phyloP scores from a whole-genome alignment of 371 early-diverging fungal species.

The Fennellomyces sp. region DNA sequence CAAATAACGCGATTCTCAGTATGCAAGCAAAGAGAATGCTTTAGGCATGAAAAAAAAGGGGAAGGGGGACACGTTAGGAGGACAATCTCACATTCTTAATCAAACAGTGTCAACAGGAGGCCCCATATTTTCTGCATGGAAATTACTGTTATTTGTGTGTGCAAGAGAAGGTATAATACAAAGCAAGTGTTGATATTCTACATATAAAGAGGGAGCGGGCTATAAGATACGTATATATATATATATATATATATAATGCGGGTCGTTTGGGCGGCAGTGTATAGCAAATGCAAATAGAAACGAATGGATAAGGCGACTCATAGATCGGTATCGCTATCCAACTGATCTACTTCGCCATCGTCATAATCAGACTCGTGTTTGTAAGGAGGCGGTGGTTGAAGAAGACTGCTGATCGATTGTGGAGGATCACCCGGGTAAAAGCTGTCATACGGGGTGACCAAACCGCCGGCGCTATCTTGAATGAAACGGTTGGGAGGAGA shows the following conservation, averaged over 20 bases:
- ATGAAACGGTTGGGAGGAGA: not conserved
- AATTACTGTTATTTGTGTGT: not conserved
- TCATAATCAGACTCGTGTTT: not conserved
- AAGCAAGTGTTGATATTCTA: not conserved
- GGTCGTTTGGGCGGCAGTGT: not conserved
- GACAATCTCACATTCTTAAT: not conserved
- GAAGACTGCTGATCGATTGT: not conserved
- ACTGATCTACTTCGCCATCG: constrained; percentile 1
- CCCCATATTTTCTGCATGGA: no score
- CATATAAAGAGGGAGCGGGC: not conserved
- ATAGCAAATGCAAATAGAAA: no score
- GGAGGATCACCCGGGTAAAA: no score
- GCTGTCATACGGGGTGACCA: not conserved
- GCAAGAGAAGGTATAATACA: not conserved
- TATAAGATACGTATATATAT: not conserved
- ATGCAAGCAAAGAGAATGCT: no score
- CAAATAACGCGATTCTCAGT: no score
- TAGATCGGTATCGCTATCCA: constrained; percentile 1
- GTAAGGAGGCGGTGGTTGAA: not conserved
- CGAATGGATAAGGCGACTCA: not conserved
- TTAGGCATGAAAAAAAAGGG: not conserved
- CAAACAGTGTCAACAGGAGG: no score
- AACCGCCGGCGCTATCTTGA: not conserved
- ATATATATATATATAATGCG: not conserved
- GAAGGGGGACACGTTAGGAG: not conserved